Percentiles rank a stretch among this genome's conserved stretches.
phyloP scores from a whole-genome alignment of 805 yeast species.

The Pichia deserticola region DNA sequence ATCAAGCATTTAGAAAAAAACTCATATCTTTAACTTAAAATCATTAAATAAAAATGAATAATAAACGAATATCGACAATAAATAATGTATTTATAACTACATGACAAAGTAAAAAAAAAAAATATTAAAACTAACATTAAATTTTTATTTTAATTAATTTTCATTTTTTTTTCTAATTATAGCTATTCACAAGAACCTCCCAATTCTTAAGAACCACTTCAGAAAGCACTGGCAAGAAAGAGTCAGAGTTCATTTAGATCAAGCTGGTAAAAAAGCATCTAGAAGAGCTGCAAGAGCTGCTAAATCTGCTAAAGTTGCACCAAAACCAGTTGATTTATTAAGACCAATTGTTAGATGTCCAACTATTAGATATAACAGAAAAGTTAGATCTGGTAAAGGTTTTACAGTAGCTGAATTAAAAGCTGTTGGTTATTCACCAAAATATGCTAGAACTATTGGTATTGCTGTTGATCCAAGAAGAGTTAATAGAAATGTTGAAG shows the following conservation, averaged over 20 bases:
- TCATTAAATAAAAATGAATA: no score
- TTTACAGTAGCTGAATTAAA: conserved; percentile 96
- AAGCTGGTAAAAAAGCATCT: conserved; percentile 98
- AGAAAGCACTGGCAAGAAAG: conserved; percentile 99
- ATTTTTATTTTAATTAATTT: background rate
- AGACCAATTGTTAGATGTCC: conserved; percentile 99
- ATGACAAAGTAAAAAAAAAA: no score
- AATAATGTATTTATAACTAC: background rate
- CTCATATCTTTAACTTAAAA: no score
- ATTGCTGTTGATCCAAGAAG: conserved; percentile 99
- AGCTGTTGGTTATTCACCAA: conserved; percentile 91
- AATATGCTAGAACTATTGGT: conserved; percentile 97
- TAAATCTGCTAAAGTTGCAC: conserved; percentile 93
- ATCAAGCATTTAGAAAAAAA: no score
- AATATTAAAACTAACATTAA: background rate
- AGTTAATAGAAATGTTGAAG: conserved; percentile 95
- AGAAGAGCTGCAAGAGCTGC: conserved; percentile 92
- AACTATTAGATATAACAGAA: conserved; percentile 98
- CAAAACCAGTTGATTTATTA: conserved; percentile 93
- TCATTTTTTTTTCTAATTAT: conserved; percentile 18
- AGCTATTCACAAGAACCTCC: conserved; percentile 98
- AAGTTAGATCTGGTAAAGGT: conserved; percentile 99
- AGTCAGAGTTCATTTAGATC: conserved; percentile 99
- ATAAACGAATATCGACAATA: no score
- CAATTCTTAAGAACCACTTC: conserved; percentile 99